Percentiles rank a stretch among this genome's conserved stretches.
Evolutionary conservation across 1,139 yeast genomes (phyloP).

Genomic region (Pichia sp.): DNA sequence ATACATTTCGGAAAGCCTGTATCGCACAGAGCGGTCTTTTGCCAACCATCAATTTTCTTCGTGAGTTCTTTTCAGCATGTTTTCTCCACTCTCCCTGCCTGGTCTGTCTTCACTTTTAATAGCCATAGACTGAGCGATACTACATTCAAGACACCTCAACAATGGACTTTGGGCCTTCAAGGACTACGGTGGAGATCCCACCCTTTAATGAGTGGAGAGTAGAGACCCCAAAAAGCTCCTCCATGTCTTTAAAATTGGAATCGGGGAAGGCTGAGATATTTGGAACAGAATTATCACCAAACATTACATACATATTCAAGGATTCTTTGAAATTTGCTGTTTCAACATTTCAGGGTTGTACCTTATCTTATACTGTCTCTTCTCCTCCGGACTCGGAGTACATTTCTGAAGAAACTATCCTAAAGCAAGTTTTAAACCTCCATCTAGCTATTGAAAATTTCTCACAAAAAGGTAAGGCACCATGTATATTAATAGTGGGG

Average conservation of each 20-base stretch:
- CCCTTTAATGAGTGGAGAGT: constrained; percentile 77
- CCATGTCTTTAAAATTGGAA: constrained; percentile 50
- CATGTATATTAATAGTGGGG: constrained; percentile 60
- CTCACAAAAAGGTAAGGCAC: constrained; percentile 21
- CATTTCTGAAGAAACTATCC: constrained; percentile 58
- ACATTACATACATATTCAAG: constrained; percentile 55
- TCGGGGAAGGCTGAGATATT: constrained; percentile 83
- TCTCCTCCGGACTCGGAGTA: constrained; percentile 45
- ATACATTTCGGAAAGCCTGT: not conserved
- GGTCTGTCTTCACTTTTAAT: too few relatives aligned
- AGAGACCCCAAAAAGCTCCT: constrained; percentile 60
- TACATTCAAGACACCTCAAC: too few relatives aligned
- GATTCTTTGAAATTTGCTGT: constrained; percentile 57
- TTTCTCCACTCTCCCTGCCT: not conserved
- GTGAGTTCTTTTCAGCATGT: not conserved
- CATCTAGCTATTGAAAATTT: constrained; percentile 68
- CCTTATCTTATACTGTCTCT: constrained; percentile 40
- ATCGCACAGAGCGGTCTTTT: not conserved
- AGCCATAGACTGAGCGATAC: not conserved
- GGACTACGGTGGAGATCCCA: constrained; percentile 32
- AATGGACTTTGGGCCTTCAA: constrained; percentile 22
- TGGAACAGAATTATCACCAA: constrained; percentile 86
- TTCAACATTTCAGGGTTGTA: constrained; percentile 57
- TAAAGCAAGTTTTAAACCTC: constrained; percentile 44
- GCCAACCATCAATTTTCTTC: not conserved